Base-by-base conservation (phyloP, 2,329 filamentous ascomycete species). In the Pleurostoma richardsiae region DNA sequence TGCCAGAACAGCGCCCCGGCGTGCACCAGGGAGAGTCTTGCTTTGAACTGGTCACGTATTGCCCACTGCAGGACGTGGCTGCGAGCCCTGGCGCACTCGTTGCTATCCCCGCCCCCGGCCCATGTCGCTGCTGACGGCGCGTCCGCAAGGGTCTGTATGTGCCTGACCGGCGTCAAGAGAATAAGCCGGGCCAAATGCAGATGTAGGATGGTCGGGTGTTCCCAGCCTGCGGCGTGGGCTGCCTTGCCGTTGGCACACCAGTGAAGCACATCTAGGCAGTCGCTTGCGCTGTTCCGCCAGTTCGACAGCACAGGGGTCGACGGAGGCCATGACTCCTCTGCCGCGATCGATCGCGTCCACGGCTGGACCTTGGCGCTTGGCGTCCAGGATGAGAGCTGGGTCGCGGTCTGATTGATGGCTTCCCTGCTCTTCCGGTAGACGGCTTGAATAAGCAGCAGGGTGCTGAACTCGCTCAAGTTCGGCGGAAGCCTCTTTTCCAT, bases 11-110 rank as follows among this genome's bases (percentile, higher is more conserved):
- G 58, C 4, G 68, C 69, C 3, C 75, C 77, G 4, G 75, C 73
- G 52, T 80, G 77, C 5, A 80, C 68, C 33, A 76, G 67, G n/a
- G 74, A 71, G 1, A 79, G 62, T n/a, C 76, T 68, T n/a, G 76
- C 75, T 61, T 80, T 80, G 56, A 73, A 73, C 50, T 76, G 73
- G 53, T 79, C 74, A 47, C 74, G 65, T 19, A 65, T 60, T 10
- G 69, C 68, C 76, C 77, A 80, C 31, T 69, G 66, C 42, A 66
- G 64, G 38, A 78, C 19, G 19, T 19, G 64, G 41, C 19, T 19
- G 19, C 19, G 19, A 19, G 19, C 19, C 19, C 19, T 19, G 19
- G 19, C 19, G 19, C 19, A 71, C 45, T 7, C 39, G 43, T 28
- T 42, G 46, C 4, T 48, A 49, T n/a, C 49, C 54, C 6, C 54